phyloP scores from a whole-genome alignment of 83 land plant genomes.

The Picea abies region DNA sequence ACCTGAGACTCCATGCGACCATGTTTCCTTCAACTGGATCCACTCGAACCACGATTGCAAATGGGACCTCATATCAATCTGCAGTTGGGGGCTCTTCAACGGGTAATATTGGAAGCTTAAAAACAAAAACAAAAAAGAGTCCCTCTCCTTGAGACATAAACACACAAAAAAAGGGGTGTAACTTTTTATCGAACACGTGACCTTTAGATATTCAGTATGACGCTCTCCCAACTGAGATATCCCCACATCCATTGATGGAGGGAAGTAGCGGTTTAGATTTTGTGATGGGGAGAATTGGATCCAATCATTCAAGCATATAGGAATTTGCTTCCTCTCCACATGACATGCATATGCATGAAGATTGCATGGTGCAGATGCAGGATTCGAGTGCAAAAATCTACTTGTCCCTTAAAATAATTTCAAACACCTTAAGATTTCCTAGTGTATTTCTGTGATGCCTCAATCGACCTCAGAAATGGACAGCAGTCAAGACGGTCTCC shows the following conservation, averaged over 20 bases:
- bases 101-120: too few relatives aligned
- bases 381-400: not conserved
- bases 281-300: too few relatives aligned
- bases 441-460: not conserved
- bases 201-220: slow-evolving; percentile 98
- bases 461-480: not conserved
- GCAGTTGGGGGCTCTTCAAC: too few relatives aligned
- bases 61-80: too few relatives aligned
- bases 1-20: too few relatives aligned
- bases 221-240: slow-evolving; percentile 99
- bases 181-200: slow-evolving; percentile 57
- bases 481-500: not conserved
- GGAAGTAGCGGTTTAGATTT: too few relatives aligned
- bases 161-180: too few relatives aligned
- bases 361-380: not conserved
- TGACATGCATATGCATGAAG: not conserved
- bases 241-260: slow-evolving; percentile 16
- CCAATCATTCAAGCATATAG: too few relatives aligned
- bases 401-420: not conserved
- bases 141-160: too few relatives aligned
- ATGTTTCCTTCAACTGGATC: too few relatives aligned
- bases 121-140: too few relatives aligned
- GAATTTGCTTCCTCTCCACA: not conserved
- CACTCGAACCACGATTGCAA: too few relatives aligned
- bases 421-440: not conserved